Base-by-base conservation (phyloP, 768 basidiomycete genomes). In the Rhizopogon vesiculosus region DNA sequence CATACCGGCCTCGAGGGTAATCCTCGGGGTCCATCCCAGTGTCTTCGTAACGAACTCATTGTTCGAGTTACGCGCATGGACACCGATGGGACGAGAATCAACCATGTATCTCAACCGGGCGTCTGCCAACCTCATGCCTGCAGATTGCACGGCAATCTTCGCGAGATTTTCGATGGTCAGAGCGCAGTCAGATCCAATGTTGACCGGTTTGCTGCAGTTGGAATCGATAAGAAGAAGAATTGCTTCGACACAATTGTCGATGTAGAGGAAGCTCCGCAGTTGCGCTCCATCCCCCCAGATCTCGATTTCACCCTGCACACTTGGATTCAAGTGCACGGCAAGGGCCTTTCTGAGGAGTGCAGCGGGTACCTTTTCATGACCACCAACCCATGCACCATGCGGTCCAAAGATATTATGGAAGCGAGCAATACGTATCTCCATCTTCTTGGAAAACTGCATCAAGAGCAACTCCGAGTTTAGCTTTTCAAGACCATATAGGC, bases 331-430 rank as follows among this genome's bases (percentile, higher is more conserved):
- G 13, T 55, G 57, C 19, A 67, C 65, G 1, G 73, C 74, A 13
- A 77, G 44, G 1, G 80, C 80, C 59, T 84, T 85, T 6, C 83
- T 77, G 29, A 82, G 64, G 53, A 85, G 58, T 0, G 84, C 81
- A 7, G 82, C 83, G 0, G 82, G 82, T 1, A 69, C 83, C 60
- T 84, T 84, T 67, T 85, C 84, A 9, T 75, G 75, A 0, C 84
- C 84, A 39, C 75, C 71, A 46, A 65, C 69, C 80, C 80, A 85
- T 1, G 78, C 69, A 0, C 79, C 80, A 8, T 75, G 71, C 1
- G 81, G 83, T 10, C 83, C 83, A 55, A 74, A 84, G 13, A 85
- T 71, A 53, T 85, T 84, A 51, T 85, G 83, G 56, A 85, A 82
- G 1, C 83, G 75, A 0, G 79, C 80, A 45, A 84, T 75, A 13